Conservation (phyloP, 1,139 yeast genomes). For the Neolecta irregularis region DNA sequence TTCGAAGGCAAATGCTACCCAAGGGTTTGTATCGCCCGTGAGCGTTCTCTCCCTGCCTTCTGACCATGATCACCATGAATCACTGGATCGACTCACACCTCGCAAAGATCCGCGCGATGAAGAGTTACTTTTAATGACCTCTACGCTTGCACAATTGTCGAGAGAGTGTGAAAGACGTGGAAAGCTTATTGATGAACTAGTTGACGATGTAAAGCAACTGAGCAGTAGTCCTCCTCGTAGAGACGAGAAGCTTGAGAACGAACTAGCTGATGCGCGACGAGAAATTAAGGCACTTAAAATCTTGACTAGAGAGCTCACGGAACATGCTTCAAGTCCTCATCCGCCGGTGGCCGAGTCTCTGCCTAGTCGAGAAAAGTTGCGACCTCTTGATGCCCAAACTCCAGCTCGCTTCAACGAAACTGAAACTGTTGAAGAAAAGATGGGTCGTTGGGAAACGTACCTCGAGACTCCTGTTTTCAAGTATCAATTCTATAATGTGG, state of each 20-base stretch:
- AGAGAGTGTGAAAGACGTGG: constrained; percentile 3
- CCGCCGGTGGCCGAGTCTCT: constrained; percentile 1
- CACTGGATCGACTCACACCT: no score
- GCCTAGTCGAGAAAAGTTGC: constrained; percentile 1
- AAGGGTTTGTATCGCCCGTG: no score
- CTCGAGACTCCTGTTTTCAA: constrained; percentile 1
- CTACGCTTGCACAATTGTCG: constrained; percentile 1
- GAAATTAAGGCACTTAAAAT: constrained; percentile 3
- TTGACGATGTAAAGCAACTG: no score
- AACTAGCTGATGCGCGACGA: constrained; percentile 4
- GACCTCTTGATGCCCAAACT: not conserved
- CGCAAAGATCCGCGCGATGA: no score
- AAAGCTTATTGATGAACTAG: constrained; percentile 1
- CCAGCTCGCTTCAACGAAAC: constrained; percentile 1
- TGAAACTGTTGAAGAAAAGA: constrained; percentile 3
- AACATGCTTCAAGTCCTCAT: constrained; percentile 4
- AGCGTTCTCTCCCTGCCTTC: no score
- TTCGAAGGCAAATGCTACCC: no score
- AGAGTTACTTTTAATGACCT: no score
- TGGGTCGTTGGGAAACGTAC: constrained; percentile 4
- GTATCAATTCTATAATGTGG: not conserved
- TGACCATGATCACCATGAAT: no score
- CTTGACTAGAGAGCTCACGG: no score
- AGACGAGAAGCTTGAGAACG: constrained; percentile 3
- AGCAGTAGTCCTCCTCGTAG: not conserved